Conservation (phyloP, 208 protist genomes). For the Tritrichomonas musculus region DNA sequence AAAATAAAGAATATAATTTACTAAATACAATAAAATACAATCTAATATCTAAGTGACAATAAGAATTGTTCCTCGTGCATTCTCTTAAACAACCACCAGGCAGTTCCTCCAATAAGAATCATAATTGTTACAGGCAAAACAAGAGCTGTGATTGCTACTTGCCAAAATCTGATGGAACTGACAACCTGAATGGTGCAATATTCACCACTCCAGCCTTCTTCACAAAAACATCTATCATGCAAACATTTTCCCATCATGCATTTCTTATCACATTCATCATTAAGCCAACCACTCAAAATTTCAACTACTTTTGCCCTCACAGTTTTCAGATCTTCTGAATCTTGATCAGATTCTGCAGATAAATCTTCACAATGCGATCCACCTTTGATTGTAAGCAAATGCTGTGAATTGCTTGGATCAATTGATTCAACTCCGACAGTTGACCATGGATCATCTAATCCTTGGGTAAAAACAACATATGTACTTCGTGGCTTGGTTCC, state of each 20-base stretch:
- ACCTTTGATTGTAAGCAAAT: not conserved
- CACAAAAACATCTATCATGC: not conserved
- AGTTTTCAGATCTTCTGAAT: not conserved
- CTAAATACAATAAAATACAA: too few relatives aligned
- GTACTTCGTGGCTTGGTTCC: not conserved
- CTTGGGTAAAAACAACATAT: not conserved
- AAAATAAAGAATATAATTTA: too few relatives aligned
- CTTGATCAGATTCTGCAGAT: not conserved
- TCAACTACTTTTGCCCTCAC: not conserved
- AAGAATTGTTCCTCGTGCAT: too few relatives aligned
- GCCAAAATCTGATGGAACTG: too few relatives aligned
- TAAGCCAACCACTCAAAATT: not conserved
- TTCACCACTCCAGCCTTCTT: not conserved
- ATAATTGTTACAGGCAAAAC: too few relatives aligned
- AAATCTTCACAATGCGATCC: constrained; percentile 17
- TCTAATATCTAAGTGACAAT: too few relatives aligned
- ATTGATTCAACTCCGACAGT: not conserved
- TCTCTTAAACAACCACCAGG: too few relatives aligned
- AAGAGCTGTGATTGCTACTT: too few relatives aligned
- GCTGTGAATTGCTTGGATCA: not conserved
- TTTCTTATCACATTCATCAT: not conserved
- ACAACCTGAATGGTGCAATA: not conserved
- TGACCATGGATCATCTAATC: not conserved
- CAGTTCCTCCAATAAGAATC: too few relatives aligned
- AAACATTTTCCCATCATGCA: not conserved